Conservation (phyloP, 305 asterid species). For the Fraxinus albicans region DNA sequence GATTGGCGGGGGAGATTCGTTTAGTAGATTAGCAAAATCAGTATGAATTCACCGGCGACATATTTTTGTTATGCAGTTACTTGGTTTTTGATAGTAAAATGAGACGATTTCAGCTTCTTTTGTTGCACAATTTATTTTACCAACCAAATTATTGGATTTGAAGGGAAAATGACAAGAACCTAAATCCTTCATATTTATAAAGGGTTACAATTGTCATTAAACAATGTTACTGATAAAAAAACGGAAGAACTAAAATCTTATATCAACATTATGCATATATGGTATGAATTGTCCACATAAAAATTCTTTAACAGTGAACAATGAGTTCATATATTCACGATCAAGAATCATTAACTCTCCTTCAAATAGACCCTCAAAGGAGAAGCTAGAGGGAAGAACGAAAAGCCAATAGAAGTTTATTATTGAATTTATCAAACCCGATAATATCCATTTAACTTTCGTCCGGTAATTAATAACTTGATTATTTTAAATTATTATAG, state of each 20-base stretch:
- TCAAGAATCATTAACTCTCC: neutral
- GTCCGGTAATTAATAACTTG: neutral
- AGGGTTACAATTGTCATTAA: neutral
- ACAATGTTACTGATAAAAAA: too few relatives aligned
- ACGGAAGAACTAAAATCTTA: too few relatives aligned
- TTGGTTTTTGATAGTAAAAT: neutral
- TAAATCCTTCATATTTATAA: neutral
- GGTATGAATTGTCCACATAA: too few relatives aligned
- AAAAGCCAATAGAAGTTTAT: neutral
- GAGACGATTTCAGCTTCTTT: neutral
- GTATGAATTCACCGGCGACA: neutral
- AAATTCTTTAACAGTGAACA: too few relatives aligned
- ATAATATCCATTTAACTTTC: too few relatives aligned
- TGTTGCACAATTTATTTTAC: neutral
- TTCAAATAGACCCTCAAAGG: neutral
- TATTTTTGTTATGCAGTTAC: neutral
- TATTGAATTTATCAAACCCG: neutral
- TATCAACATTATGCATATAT: too few relatives aligned
- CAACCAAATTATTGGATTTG: neutral
- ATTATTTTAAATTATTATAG: too few relatives aligned
- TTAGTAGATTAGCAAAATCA: neutral
- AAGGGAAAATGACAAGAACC: neutral
- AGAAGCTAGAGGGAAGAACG: neutral
- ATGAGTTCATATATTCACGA: too few relatives aligned
- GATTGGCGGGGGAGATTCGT: neutral